A percentile compares a stretch with the other conserved stretches of the same genome.
These are phyloP conservation scores for Luvunga scandens DNA, from an alignment of 345 rosid genomes.

Conservation along the genomic window DNA sequence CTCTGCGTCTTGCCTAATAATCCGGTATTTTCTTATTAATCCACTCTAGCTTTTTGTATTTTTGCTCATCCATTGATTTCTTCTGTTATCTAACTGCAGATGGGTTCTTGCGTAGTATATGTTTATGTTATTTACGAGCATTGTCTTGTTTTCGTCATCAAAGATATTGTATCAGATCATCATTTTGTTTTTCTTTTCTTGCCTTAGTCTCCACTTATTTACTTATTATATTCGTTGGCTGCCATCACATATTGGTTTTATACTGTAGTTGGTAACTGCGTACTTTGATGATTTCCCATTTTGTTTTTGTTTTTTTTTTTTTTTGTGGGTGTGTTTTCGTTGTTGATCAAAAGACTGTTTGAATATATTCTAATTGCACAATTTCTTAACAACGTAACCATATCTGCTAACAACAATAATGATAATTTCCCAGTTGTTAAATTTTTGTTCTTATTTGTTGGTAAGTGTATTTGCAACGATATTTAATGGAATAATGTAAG, in stretches of 20 bases:
- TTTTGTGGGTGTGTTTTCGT: neutral
- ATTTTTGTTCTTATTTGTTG: neutral
- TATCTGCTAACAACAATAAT: neutral
- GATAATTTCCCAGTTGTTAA: neutral
- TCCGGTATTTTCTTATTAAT: conserved; percentile 18
- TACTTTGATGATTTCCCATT: neutral
- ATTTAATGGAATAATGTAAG: neutral
- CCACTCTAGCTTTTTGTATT: neutral
- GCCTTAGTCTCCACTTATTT: neutral
- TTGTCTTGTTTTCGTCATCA: neutral
- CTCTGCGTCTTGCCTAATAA: conserved; percentile 33
- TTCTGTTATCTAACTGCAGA: neutral
- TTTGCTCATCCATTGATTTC: neutral
- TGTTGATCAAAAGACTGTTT: too few relatives aligned
- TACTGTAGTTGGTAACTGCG: neutral
- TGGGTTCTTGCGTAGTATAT: neutral
- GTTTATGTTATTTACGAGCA: neutral
- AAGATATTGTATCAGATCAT: neutral
- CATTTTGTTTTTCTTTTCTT: neutral
- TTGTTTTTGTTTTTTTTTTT: neutral
- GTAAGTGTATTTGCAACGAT: too few relatives aligned
- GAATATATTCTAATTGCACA: neutral
- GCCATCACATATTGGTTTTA: neutral
- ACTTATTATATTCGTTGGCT: neutral
- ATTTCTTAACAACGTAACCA: too few relatives aligned